phyloP scores from a whole-genome alignment of 768 basidiomycete species.

The Kwoniella europaea region DNA sequence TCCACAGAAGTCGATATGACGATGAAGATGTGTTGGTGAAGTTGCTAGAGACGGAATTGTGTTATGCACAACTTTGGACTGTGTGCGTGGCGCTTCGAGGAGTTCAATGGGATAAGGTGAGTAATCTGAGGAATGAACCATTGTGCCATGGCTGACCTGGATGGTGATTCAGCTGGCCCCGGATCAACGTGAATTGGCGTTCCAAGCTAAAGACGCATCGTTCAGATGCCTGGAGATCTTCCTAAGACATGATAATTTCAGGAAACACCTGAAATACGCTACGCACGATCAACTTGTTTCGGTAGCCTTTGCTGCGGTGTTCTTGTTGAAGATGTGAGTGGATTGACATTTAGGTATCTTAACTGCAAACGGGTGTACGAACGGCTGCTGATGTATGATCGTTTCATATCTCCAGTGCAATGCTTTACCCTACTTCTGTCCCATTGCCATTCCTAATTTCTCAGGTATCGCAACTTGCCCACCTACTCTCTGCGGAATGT shows the following conservation, averaged over 20 bases:
- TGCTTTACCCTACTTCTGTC: constrained; percentile 83
- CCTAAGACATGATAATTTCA: constrained; percentile 63
- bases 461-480: constrained; percentile 89
- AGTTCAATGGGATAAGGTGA: constrained; percentile 83
- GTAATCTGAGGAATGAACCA: constrained; percentile 1
- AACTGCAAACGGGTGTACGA: not conserved
- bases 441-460: constrained; percentile 75
- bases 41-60: constrained; percentile 82
- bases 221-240: constrained; percentile 83
- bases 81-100: constrained; percentile 90
- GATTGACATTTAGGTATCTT: not conserved
- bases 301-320: constrained; percentile 86
- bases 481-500: constrained; percentile 80
- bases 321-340: constrained; percentile 79
- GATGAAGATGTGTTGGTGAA: constrained; percentile 84
- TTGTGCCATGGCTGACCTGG: not conserved
- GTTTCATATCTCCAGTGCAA: constrained; percentile 61
- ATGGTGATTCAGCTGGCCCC: constrained; percentile 68
- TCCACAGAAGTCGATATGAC: constrained; percentile 74
- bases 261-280: constrained; percentile 63
- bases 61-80: constrained; percentile 93
- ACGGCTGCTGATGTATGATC: not conserved
- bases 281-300: constrained; percentile 92
- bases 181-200: constrained; percentile 91
- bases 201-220: constrained; percentile 93